Evolutionary conservation across 495 filamentous ascomycete genomes (phyloP).

Genomic region (Penicillium ucsense): DNA sequence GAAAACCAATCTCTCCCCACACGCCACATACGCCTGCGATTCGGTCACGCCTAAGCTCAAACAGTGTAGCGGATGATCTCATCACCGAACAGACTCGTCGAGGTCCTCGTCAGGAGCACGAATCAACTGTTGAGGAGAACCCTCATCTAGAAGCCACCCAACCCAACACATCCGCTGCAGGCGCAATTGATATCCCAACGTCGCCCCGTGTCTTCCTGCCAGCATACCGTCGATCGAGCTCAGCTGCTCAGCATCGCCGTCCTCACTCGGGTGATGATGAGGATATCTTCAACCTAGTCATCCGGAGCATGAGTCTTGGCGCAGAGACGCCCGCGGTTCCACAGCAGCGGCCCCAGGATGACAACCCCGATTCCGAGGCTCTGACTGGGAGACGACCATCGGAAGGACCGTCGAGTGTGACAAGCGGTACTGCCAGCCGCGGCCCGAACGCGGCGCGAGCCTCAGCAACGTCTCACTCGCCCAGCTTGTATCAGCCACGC

Average conservation of each 20-base stretch:
- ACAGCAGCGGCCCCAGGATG: conserved; percentile 39
- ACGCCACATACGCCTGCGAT: conserved; percentile 91
- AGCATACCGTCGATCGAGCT: conserved; percentile 61
- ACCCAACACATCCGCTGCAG: conserved; percentile 40
- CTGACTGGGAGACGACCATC: conserved; percentile 19
- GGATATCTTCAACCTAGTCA: conserved; percentile 50
- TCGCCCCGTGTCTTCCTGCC: conserved; percentile 58
- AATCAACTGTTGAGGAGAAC: conserved; percentile 29
- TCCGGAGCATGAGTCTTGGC: conserved; percentile 70
- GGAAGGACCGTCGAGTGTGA: conserved; percentile 11
- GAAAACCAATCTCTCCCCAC: conserved; percentile 86
- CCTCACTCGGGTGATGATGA: conserved; percentile 44
- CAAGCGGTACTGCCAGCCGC: conserved; percentile 29
- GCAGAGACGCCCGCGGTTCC: conserved; percentile 31
- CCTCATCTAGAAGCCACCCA: conserved; percentile 31
- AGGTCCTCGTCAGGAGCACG: conserved; percentile 20
- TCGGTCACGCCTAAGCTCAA: conserved; percentile 82
- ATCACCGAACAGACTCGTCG: conserved; percentile 21
- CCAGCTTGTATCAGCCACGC: conserved; percentile 31
- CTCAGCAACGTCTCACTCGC: conserved; percentile 25
- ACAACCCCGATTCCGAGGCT: conserved; percentile 10
- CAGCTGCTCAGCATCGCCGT: conserved; percentile 62
- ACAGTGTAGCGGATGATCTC: conserved; percentile 70
- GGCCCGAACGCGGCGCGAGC: conserved; percentile 22
- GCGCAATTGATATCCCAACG: conserved; percentile 73